These are phyloP conservation scores for Ascoidea rubescens DNA, from an alignment of 805 yeast genomes.

Conservation along the genomic window DNA sequence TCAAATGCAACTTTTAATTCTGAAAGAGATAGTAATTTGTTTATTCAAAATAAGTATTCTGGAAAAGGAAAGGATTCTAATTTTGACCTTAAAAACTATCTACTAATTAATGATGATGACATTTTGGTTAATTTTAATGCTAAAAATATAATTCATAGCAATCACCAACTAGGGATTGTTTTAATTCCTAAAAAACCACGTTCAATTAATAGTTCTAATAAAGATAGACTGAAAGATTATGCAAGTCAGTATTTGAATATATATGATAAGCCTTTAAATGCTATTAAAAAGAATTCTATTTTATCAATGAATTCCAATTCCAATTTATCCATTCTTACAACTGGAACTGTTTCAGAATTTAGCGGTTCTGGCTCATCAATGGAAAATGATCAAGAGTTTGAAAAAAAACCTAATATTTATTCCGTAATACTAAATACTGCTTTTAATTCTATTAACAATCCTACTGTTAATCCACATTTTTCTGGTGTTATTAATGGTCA, in stretches of 20 bases:
- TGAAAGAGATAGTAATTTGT: no score
- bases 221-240: no score
- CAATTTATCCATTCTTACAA: neutral
- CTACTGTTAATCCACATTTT: slow-evolving; percentile 3
- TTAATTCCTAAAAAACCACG: neutral
- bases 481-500: slow-evolving; percentile 1
- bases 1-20: neutral
- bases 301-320: no score
- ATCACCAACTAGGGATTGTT: neutral
- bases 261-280: no score
- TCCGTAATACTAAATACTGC: slow-evolving; percentile 8
- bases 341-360: neutral
- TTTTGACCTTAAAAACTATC: neutral
- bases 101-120: neutral
- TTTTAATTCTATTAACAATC: slow-evolving; percentile 7
- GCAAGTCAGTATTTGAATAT: no score
- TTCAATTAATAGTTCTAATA: no score
- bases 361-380: neutral
- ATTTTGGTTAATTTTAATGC: slow-evolving; percentile 12
- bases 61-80: neutral
- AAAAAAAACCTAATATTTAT: neutral
- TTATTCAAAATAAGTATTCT: neutral
- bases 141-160: neutral
- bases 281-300: neutral
- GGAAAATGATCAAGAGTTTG: neutral